Conservation (phyloP, 495 filamentous ascomycete species). For the Lophium mytilinum region DNA sequence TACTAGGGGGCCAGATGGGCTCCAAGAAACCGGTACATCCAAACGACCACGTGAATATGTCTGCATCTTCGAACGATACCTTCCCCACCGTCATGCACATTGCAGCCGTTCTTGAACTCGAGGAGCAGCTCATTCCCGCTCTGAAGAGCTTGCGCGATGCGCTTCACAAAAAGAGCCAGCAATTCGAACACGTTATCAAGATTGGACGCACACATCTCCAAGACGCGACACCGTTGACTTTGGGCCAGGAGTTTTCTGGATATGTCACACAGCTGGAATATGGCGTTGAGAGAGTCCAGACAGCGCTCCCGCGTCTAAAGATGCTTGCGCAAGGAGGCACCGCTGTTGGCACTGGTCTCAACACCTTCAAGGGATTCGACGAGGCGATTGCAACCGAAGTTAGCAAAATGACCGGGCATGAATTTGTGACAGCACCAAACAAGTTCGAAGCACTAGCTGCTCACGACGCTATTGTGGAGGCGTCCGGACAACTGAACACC, state of each 20-base stretch:
- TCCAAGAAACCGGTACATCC: conserved; percentile 97
- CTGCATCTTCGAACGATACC: conserved; percentile 96
- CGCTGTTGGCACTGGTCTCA: conserved; percentile 93
- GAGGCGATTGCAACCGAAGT: conserved; percentile 87
- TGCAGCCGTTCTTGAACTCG: conserved; percentile 87
- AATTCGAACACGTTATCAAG: conserved; percentile 91
- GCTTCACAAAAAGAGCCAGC: conserved; percentile 80
- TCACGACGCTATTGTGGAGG: conserved; percentile 93
- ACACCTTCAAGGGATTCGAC: conserved; percentile 94
- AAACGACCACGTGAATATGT: conserved; percentile 99
- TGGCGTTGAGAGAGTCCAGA: conserved; percentile 81
- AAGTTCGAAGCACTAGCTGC: conserved; percentile 98
- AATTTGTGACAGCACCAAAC: conserved; percentile 96
- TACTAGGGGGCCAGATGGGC: conserved; percentile 87
- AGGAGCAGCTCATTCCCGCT: conserved; percentile 73
- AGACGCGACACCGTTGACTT: conserved; percentile 90
- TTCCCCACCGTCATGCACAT: conserved; percentile 99
- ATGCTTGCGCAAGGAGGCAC: conserved; percentile 93
- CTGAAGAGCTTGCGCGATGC: conserved; percentile 73
- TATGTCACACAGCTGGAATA: conserved; percentile 91
- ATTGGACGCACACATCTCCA: conserved; percentile 97
- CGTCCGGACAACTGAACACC: conserved; percentile 86
- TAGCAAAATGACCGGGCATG: conserved; percentile 78
- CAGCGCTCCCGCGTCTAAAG: conserved; percentile 71
- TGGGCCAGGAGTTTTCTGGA: conserved; percentile 96